Percentiles rank a stretch among this genome's conserved stretches.
These are phyloP conservation scores for Lachnellula cervina DNA, from an alignment of 2,329 filamentous ascomycete genomes.

Conservation along the genomic window DNA sequence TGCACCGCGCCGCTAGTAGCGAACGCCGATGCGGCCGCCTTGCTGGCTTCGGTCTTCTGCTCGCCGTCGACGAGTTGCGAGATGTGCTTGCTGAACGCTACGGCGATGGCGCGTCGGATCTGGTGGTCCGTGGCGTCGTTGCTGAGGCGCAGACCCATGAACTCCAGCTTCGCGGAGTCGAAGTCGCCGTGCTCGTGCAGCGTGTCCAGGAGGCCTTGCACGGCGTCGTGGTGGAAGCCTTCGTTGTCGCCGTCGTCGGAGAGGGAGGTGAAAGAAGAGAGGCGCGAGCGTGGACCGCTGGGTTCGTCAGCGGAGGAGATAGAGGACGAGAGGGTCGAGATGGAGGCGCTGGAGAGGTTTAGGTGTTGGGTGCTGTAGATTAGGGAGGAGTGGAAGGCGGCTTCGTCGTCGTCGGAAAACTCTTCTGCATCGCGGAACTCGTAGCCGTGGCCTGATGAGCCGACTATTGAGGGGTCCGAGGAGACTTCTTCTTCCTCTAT, in stretches of 20 bases:
- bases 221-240: constrained; percentile 82
- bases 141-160: constrained; percentile 86
- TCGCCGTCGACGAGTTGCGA: constrained; percentile 60
- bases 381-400: constrained; percentile 49
- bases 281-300: constrained; percentile 47
- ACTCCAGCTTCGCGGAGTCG: constrained; percentile 77
- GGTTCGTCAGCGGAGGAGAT: constrained; percentile 36
- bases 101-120: constrained; percentile 80
- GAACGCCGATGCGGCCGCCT: constrained; percentile 61
- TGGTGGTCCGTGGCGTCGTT: constrained; percentile 86
- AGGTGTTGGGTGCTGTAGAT: constrained; percentile 33
- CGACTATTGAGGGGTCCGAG: constrained; percentile 51
- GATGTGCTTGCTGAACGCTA: constrained; percentile 78
- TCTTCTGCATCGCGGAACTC: constrained; percentile 58
- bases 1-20: constrained; percentile 47
- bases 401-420: constrained; percentile 55
- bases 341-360: constrained; percentile 47
- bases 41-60: constrained; percentile 49
- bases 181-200: constrained; percentile 75
- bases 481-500: constrained; percentile 30
- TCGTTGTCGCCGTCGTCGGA: constrained; percentile 57
- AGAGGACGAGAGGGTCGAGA: constrained; percentile 59
- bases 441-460: constrained; percentile 54
- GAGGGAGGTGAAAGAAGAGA: constrained; percentile 66
- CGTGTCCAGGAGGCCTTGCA: constrained; percentile 79